Conservation (phyloP, 768 basidiomycete genomes). For the Tubosaeta sp. region DNA sequence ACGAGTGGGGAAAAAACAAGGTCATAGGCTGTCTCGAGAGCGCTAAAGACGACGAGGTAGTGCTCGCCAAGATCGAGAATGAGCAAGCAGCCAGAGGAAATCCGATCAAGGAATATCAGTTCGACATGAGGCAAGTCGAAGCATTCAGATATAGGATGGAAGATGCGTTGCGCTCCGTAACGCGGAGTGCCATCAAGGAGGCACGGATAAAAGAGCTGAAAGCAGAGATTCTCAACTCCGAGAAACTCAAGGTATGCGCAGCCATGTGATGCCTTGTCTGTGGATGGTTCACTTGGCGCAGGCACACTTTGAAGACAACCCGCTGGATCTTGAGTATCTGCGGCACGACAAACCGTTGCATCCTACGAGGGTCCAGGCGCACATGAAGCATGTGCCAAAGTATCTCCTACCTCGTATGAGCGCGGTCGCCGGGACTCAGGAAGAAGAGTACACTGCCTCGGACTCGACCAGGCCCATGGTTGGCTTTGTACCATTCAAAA, state of each 20-base stretch:
- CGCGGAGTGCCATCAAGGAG: constrained; percentile 80
- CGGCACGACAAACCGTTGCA: constrained; percentile 94
- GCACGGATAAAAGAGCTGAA: constrained; percentile 93
- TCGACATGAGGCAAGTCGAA: constrained; percentile 95
- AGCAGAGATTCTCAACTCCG: constrained; percentile 88
- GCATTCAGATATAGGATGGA: constrained; percentile 98
- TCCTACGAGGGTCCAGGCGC: constrained; percentile 82
- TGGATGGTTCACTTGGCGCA: constrained; percentile 30
- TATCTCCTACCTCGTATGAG: constrained; percentile 81
- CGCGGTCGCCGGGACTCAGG: constrained; percentile 40
- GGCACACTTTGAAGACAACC: constrained; percentile 98
- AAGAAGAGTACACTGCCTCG: constrained; percentile 12
- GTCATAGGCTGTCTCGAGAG: constrained; percentile 65
- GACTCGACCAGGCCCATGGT: constrained; percentile 28
- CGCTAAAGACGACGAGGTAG: constrained; percentile 67
- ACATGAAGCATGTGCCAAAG: constrained; percentile 94
- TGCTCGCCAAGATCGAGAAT: constrained; percentile 64
- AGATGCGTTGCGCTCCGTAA: constrained; percentile 87
- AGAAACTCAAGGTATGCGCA: constrained; percentile 82
- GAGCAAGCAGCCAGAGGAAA: constrained; percentile 60
- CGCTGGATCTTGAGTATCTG: constrained; percentile 85
- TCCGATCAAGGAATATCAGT: constrained; percentile 80
- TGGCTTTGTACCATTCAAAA: constrained; percentile 74
- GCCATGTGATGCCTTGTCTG: not conserved
- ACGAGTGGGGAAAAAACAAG: constrained; percentile 70